A percentile compares a stretch with the other conserved stretches of the same genome.
Conservation (phyloP, 208 protist species). For the Leishmania martiniquensis region DNA sequence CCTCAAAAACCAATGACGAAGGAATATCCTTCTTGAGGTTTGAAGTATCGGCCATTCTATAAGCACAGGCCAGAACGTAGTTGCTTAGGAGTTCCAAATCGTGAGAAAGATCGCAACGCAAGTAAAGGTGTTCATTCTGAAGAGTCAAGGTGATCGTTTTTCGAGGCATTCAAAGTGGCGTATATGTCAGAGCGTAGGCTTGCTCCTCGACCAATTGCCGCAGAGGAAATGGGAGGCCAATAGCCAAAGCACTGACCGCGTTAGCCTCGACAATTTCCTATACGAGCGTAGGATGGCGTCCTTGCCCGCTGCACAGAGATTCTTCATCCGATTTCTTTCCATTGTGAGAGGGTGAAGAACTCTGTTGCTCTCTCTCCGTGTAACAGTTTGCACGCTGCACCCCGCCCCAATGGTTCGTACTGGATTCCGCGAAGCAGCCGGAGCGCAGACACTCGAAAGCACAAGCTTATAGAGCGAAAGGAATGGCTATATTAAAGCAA, state of each 20-base stretch:
- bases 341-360: background rate
- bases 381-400: background rate
- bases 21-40: constrained; percentile 37
- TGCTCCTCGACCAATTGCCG: background rate
- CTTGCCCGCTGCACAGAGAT: too few species aligned
- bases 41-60: constrained; percentile 1
- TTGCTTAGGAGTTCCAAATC: background rate
- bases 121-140: background rate
- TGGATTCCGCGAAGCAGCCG: background rate
- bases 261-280: background rate
- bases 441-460: too few species aligned
- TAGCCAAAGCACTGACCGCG: background rate
- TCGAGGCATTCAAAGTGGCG: background rate
- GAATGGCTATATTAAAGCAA: background rate
- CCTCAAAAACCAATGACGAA: constrained; percentile 45
- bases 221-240: background rate
- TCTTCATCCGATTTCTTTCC: background rate
- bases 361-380: background rate
- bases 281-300: background rate
- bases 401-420: too few species aligned
- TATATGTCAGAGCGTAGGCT: background rate
- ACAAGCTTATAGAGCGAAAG: background rate
- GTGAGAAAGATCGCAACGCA: too few species aligned
- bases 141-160: too few species aligned
- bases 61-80: too few species aligned